Conservation (phyloP, 192 early-diverging fungal species). For the Linnemannia zychae region DNA sequence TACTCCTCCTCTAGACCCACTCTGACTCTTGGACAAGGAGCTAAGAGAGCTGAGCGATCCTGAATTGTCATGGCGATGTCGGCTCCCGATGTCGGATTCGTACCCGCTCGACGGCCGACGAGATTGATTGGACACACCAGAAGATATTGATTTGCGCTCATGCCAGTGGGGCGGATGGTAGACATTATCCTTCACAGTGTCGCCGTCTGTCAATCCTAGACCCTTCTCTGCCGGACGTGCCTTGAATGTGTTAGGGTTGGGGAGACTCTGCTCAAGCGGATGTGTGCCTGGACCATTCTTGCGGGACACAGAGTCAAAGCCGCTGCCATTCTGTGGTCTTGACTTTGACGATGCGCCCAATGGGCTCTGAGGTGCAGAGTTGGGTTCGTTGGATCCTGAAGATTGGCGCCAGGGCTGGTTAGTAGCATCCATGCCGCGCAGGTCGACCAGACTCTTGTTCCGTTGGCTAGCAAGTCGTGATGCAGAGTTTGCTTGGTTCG, state of each 20-base stretch:
- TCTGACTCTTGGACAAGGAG: constrained; percentile 7
- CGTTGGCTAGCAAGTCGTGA: constrained; percentile 40
- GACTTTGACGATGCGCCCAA: not conserved
- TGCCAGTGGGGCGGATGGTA: constrained; percentile 55
- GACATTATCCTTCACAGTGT: constrained; percentile 19
- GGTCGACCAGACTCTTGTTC: constrained; percentile 50
- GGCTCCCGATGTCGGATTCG: constrained; percentile 26
- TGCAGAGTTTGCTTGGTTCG: not conserved
- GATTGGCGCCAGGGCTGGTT: constrained; percentile 47
- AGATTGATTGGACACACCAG: not conserved
- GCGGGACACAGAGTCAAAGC: not conserved
- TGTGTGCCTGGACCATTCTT: not conserved
- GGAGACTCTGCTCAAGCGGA: constrained; percentile 9
- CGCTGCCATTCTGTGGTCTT: constrained; percentile 3
- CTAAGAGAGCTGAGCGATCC: not conserved
- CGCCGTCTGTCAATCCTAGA: not conserved
- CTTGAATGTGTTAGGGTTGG: not conserved
- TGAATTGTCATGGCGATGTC: constrained; percentile 19
- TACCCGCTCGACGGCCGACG: constrained; percentile 25
- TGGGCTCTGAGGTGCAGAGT: not conserved
- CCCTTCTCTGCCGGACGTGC: constrained; percentile 9
- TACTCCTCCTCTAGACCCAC: constrained; percentile 29
- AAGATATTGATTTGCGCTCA: constrained; percentile 27
- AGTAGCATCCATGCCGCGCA: constrained; percentile 29
- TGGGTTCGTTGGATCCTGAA: not conserved